phyloP scores from a whole-genome alignment of 257 asterid species.

The Nicotiana otophora region DNA sequence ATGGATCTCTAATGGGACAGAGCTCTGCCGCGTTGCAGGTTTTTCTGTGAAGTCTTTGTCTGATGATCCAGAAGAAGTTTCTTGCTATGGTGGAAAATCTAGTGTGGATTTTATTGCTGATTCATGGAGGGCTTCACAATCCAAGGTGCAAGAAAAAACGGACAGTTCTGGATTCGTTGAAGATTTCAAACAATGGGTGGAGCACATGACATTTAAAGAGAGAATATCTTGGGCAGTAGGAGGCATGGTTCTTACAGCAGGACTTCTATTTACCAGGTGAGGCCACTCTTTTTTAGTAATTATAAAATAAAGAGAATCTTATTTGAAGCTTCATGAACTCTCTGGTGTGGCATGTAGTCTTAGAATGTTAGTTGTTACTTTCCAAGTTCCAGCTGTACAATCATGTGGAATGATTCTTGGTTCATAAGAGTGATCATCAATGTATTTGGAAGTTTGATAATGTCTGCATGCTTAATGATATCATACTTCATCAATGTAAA shows the following conservation, averaged over 20 bases:
- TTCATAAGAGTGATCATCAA: background rate
- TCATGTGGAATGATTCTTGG: background rate
- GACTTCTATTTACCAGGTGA: constrained; percentile 78
- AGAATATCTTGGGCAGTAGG: constrained; percentile 96
- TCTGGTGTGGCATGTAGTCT: background rate
- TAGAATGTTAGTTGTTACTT: background rate
- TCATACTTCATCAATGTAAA: background rate
- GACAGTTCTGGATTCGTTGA: constrained; percentile 27
- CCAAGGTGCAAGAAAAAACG: constrained; percentile 35
- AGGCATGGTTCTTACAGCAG: constrained; percentile 98
- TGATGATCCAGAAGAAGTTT: constrained; percentile 48
- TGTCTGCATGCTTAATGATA: background rate
- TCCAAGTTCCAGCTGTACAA: too few relatives aligned
- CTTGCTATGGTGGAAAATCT: constrained; percentile 86
- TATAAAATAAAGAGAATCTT: background rate
- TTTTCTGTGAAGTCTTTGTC: constrained; percentile 53
- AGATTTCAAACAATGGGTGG: constrained; percentile 61
- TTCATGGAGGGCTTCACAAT: constrained; percentile 55
- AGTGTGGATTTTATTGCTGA: constrained; percentile 60
- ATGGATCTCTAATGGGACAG: constrained; percentile 98
- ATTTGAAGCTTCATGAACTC: background rate
- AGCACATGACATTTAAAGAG: constrained; percentile 51
- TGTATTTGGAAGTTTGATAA: background rate
- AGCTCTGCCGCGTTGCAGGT: constrained; percentile 87
- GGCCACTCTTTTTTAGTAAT: constrained; percentile 13